Percentiles rank a stretch among this genome's conserved stretches.
Evolutionary conservation across 2,329 filamentous ascomycete genomes (phyloP).

Genomic region (Diaporthe caulivora): DNA sequence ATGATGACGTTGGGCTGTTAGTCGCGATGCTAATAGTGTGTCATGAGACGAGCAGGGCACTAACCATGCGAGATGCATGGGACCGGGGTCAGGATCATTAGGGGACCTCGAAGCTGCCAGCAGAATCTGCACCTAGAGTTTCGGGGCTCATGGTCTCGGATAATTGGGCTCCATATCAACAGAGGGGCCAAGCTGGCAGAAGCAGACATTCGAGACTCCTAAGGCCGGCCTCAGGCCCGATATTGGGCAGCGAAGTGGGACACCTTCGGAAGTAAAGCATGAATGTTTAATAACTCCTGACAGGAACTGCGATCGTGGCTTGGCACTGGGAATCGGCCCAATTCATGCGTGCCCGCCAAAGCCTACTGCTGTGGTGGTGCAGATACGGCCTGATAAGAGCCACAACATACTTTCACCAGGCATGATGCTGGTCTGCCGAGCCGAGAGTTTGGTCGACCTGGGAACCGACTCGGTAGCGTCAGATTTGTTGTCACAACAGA

Average conservation of each 20-base stretch:
- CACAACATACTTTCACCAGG: constrained; percentile 9
- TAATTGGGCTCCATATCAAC: constrained; percentile 6
- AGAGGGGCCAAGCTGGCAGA: neutral
- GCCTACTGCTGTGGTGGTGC: neutral
- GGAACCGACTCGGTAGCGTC: constrained; percentile 19
- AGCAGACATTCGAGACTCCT: neutral
- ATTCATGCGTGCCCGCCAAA: constrained; percentile 13
- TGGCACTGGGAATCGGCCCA: constrained; percentile 21
- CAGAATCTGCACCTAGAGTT: neutral
- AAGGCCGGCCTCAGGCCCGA: constrained; percentile 2
- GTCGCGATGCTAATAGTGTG: constrained; percentile 24
- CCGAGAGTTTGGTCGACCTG: constrained; percentile 29
- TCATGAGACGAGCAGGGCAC: constrained; percentile 26
- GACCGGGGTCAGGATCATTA: neutral
- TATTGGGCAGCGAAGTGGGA: constrained; percentile 30
- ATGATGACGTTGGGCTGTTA: constrained; percentile 32
- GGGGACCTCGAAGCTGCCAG: neutral
- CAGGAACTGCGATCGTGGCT: constrained; percentile 13
- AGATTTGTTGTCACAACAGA: constrained; percentile 25
- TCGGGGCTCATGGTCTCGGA: neutral
- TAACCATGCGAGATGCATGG: constrained; percentile 21
- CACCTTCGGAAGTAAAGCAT: constrained; percentile 28
- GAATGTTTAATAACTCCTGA: constrained; percentile 19
- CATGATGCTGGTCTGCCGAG: constrained; percentile 9
- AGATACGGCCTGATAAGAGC: constrained; percentile 8